Conservation (phyloP, 73 alveolate genomes). For the Uronychia binucleata region DNA sequence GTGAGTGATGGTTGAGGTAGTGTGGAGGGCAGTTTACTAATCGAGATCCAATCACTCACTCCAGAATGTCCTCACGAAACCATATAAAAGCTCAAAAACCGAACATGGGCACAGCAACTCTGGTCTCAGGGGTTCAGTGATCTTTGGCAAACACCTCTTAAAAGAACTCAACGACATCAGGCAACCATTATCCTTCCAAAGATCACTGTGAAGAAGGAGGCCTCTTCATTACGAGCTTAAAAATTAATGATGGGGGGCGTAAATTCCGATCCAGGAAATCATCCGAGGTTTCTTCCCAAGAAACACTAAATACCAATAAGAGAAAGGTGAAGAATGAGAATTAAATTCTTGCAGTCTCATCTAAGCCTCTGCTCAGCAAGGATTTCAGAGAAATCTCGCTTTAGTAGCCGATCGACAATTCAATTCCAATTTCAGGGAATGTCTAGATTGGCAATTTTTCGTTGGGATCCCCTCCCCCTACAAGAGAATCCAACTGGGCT, state of each 20-base stretch:
- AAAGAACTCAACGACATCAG: not conserved
- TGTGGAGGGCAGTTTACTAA: too few relatives aligned
- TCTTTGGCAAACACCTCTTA: too few relatives aligned
- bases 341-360: not conserved
- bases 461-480: not conserved
- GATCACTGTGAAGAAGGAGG: not conserved
- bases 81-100: not conserved
- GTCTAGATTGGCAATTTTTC: too few relatives aligned
- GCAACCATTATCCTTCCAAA: not conserved
- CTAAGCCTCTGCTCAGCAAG: not conserved
- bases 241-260: too few relatives aligned
- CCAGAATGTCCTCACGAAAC: not conserved
- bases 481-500: not conserved
- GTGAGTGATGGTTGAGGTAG: too few relatives aligned
- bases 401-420: too few relatives aligned
- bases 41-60: not conserved
- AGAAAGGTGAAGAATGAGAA: not conserved
- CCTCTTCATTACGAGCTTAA: not conserved
- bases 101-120: not conserved
- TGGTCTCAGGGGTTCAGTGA: not conserved
- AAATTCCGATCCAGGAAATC: not conserved
- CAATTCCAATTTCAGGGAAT: too few relatives aligned
- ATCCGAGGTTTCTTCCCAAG: not conserved
- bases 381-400: not conserved
- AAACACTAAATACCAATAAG: not conserved